phyloP scores from a whole-genome alignment of 768 basidiomycete species.

The Leccinum obscurum region DNA sequence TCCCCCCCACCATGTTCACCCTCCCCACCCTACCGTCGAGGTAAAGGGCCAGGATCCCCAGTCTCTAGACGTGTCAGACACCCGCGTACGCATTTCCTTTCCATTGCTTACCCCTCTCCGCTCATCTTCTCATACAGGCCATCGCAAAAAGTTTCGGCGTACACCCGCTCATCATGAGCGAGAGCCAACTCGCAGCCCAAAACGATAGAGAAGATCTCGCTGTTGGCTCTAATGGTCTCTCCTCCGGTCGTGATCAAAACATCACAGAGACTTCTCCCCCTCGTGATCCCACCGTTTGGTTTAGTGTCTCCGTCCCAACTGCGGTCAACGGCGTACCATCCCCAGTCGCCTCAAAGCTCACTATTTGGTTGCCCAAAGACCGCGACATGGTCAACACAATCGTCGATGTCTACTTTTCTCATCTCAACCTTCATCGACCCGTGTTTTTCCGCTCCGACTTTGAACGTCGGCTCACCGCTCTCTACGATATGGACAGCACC shows the following conservation, averaged over 20 bases:
- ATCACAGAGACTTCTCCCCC: constrained; percentile 54
- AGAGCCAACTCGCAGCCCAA: constrained; percentile 52
- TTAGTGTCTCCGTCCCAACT: constrained; percentile 51
- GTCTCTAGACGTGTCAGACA: constrained; percentile 74
- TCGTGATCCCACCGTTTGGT: constrained; percentile 63
- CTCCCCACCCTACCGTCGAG: constrained; percentile 29
- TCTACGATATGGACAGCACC: constrained; percentile 58
- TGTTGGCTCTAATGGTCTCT: constrained; percentile 70
- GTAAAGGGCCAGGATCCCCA: constrained; percentile 80
- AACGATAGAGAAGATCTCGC: constrained; percentile 73
- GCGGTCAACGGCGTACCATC: constrained; percentile 36
- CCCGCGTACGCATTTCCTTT: constrained; percentile 41
- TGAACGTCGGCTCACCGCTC: constrained; percentile 56
- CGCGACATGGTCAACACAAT: constrained; percentile 62
- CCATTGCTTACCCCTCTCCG: background rate
- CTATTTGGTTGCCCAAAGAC: constrained; percentile 76
- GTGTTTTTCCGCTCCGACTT: constrained; percentile 72
- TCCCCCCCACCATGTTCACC: constrained; percentile 24
- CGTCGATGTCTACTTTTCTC: constrained; percentile 69
- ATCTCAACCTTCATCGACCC: constrained; percentile 79
- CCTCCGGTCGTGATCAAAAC: constrained; percentile 67
- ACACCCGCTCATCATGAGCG: constrained; percentile 64
- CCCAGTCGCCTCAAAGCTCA: constrained; percentile 30
- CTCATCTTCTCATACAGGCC: constrained; percentile 39
- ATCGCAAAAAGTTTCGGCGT: constrained; percentile 83